Conservation (phyloP, 208 protist species). For the Phytomonas sp. region DNA sequence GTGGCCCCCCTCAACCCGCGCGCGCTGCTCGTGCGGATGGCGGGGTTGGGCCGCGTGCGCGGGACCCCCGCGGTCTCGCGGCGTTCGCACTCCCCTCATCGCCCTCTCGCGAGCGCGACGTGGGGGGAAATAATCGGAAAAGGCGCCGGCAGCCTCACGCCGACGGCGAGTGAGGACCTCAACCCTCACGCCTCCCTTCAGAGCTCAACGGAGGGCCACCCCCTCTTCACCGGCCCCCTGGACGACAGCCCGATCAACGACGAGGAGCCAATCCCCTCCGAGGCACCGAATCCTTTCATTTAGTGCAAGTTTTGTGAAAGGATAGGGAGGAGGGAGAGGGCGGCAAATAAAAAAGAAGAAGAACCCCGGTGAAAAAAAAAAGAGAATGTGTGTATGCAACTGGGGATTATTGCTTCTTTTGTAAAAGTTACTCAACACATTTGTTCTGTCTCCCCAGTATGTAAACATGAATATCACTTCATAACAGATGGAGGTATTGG, state of each 20-base stretch:
- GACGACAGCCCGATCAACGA: constrained; percentile 10
- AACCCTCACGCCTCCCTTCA: not conserved
- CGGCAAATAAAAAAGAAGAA: constrained; percentile 1
- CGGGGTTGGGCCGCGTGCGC: not conserved
- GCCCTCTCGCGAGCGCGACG: not conserved
- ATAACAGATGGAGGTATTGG: no score
- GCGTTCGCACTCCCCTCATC: not conserved
- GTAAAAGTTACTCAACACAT: no score
- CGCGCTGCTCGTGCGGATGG: no score
- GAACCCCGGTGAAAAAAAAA: not conserved
- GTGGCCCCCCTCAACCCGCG: no score
- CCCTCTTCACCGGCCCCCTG: constrained; percentile 22
- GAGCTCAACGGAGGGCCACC: constrained; percentile 9
- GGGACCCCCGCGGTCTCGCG: not conserved
- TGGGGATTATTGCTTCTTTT: no score
- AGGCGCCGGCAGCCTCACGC: not conserved
- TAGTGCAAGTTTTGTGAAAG: not conserved
- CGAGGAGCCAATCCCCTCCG: constrained; percentile 17
- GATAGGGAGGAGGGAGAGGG: no score
- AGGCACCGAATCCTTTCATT: constrained; percentile 26
- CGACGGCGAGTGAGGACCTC: not conserved
- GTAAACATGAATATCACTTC: no score
- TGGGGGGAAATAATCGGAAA: not conserved
- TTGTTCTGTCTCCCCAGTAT: not conserved
- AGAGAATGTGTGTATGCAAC: no score